A percentile compares a stretch with the other conserved stretches of the same genome.
Evolutionary conservation across 2,329 filamentous ascomycete species (phyloP).

Genomic region (Cladobotryum mycophilum): DNA sequence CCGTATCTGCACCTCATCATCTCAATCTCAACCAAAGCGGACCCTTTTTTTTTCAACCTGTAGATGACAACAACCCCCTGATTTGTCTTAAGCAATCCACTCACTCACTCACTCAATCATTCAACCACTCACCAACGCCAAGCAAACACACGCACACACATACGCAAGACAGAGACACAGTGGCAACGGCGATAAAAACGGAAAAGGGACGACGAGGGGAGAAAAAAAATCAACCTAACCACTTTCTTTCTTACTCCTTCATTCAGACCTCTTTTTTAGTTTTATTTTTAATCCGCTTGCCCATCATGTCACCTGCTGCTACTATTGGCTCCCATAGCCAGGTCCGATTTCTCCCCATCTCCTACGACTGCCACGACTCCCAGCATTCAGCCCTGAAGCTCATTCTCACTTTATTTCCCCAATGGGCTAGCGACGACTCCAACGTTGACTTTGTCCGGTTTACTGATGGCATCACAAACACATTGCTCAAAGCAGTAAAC

Average conservation of each 20-base stretch:
- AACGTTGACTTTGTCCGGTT: conserved; percentile 82
- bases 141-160: too few species aligned
- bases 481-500: conserved; percentile 72
- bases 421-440: conserved; percentile 71
- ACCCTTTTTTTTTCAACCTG: background rate
- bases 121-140: too few species aligned
- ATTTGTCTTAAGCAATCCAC: background rate
- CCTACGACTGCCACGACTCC: conserved; percentile 71
- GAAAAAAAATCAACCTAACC: background rate
- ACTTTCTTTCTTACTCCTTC: background rate
- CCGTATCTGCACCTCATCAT: background rate
- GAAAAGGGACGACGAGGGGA: background rate
- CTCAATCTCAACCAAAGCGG: conserved; percentile 5
- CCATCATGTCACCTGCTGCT: conserved; percentile 30
- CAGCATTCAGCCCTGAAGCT: conserved; percentile 73
- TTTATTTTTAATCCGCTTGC: background rate
- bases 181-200: background rate
- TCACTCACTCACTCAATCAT: too few species aligned
- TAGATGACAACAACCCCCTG: conserved; percentile 1
- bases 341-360: conserved; percentile 63
- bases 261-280: background rate
- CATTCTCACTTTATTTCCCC: conserved; percentile 70
- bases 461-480: conserved; percentile 98
- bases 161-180: background rate
- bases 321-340: conserved; percentile 32